These are phyloP conservation scores for Geopyxis carbonaria DNA, from an alignment of 495 filamentous ascomycete species.

Conservation along the genomic window DNA sequence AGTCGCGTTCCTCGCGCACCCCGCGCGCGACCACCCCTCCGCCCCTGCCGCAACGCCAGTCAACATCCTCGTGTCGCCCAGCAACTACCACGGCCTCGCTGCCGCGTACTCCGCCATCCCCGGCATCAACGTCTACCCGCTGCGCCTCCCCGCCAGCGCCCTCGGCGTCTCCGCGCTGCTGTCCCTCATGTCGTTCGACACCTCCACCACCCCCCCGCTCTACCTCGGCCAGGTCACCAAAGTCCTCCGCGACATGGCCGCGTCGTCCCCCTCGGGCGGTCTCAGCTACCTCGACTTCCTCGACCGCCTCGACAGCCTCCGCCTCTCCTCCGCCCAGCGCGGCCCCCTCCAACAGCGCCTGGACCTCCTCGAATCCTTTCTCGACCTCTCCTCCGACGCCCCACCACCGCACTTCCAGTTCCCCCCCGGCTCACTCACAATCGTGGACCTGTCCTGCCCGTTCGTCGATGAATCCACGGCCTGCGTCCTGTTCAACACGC, in stretches of 20 bases:
- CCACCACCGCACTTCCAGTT: constrained; percentile 22
- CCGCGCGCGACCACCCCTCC: background rate
- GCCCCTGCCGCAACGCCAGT: constrained; percentile 33
- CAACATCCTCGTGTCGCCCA: constrained; percentile 46
- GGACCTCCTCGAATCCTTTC: constrained; percentile 41
- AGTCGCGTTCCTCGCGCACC: constrained; percentile 41
- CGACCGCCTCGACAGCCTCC: constrained; percentile 23
- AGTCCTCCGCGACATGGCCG: constrained; percentile 41
- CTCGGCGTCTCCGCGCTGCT: constrained; percentile 49
- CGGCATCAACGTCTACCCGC: constrained; percentile 34
- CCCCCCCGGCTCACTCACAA: constrained; percentile 41
- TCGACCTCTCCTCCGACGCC: constrained; percentile 25
- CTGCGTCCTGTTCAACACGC: constrained; percentile 54
- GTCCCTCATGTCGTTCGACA: constrained; percentile 48
- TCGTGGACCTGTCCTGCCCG: constrained; percentile 59
- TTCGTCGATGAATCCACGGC: constrained; percentile 50
- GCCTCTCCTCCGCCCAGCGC: constrained; percentile 31
- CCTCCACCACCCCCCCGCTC: constrained; percentile 34
- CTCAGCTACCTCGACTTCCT: constrained; percentile 42
- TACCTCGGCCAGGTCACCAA: constrained; percentile 44
- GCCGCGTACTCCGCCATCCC: constrained; percentile 29
- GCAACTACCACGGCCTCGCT: constrained; percentile 36
- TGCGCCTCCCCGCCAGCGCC: constrained; percentile 40
- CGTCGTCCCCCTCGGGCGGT: constrained; percentile 7
- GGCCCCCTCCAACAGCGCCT: constrained; percentile 38